Evolutionary conservation across 257 asterid species (phyloP), one percentile per base, ranked within the genome.

Genomic region (Leonotis leonurus): DNA sequence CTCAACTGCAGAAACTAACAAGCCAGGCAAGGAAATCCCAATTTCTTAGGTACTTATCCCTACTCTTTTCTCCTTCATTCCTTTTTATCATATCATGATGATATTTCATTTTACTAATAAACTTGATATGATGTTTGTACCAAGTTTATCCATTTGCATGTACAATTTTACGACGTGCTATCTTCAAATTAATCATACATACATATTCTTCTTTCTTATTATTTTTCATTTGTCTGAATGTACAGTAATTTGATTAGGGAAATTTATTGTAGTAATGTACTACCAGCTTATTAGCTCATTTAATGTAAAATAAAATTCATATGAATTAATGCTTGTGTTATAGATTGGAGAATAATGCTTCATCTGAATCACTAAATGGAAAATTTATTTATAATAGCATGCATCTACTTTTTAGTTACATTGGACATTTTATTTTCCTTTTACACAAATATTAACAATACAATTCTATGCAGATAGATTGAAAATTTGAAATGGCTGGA

Each of bases 401-500:
- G 21, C 39, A 52, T 24, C 4, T 27, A 27, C 21, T 46, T 18
- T 44, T 17, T 45, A 24, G 7, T 32, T 13, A 8, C 8, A 7
- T 48, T 56, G 21, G 7, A 4, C n/a, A 8, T 7, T 58, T 68
- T 14, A 16, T 30, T 66, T 45, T 32, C 45, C 2, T 7, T 8
- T 5, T 5, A 13, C 16, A 3, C 1, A 13, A 48, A 37, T 12
- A 35, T 46, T 27, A 29, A 25, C 48, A 8, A 2, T 62, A 51
- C 36, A 53, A 21, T 63, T 68, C 20, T 29, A 14, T 53, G 59
- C 77, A 77, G 46, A 3, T n/a, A n/a, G n/a, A n/a, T n/a, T n/a
- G 62, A 33, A 11, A 6, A 48, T 22, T 65, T 17, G 57, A 29
- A 9, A 84, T 87, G 90, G 92, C 95, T 20, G 93, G 83, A 70